Base-by-base conservation (phyloP, 768 basidiomycete species). In the Pulveroboletus frians region DNA sequence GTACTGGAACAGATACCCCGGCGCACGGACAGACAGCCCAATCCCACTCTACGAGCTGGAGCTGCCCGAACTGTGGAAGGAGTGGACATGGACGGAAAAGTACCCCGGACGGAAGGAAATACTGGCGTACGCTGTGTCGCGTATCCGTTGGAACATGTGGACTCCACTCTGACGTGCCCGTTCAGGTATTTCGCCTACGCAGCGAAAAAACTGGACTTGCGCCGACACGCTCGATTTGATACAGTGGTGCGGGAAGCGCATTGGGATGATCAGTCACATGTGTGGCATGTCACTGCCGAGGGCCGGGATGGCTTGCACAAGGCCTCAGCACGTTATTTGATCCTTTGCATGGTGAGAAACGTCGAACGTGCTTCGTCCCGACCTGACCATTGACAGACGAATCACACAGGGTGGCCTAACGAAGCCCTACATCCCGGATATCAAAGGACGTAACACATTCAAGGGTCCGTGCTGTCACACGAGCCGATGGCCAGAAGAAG, bases 1-100 rank as follows among this genome's bases (percentile, higher is more conserved):
- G 51, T n/a, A 42, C 36, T 53, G 56, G 55, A 57, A 57, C 48
- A 42, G 5, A 32, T 57, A 57, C 32, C 56, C 55, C 0, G 56
- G 56, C 1, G 55, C 55, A 5, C 50, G 56, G 0, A 55, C 41
- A 8, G 55, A 57, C 46, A 47, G 27, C 20, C 17, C 21, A 1
- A 53, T 57, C 2, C 56, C 48, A 0, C 5, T 21, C 38, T 57
- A 57, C 31, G 51, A 57, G 36, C 9, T 53, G 1, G 17, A 39
- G 14, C 4, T 53, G 1, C 55, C 55, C 1, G 51, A 53, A 4
- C 27, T 57, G 15, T 57, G 56, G 56, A 30, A 39, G 23, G 55
- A 48, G 2, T 57, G 56, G 56, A 38, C 44, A 1, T 57, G 56
- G 54, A 38, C 50, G 13, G 56, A 57, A 13, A 57, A 53, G 11